These are phyloP conservation scores for Silene coronaria DNA, from an alignment of 179 eudicot genomes.

Conservation along the genomic window DNA sequence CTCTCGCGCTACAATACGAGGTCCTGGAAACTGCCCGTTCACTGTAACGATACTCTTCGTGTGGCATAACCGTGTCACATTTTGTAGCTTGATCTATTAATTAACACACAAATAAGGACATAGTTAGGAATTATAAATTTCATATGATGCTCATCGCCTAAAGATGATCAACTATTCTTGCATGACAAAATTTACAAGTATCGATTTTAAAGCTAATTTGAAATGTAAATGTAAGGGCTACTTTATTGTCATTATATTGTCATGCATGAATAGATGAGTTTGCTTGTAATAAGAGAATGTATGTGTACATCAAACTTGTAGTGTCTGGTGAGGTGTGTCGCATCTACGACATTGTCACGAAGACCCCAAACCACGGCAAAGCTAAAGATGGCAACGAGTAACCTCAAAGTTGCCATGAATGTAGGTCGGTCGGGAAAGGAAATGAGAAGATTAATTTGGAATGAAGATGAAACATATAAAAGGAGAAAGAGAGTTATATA, in stretches of 20 bases:
- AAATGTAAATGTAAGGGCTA: too few species aligned
- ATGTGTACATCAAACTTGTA: constrained; percentile 30
- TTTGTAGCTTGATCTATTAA: constrained; percentile 27
- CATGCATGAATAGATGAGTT: not conserved
- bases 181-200: not conserved
- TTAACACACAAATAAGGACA: not conserved
- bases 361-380: constrained; percentile 8
- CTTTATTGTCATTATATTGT: too few species aligned
- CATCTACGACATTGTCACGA: not conserved
- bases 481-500: constrained; percentile 19
- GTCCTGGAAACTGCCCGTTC: constrained; percentile 38
- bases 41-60: constrained; percentile 33
- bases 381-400: constrained; percentile 10
- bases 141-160: not conserved
- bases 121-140: constrained; percentile 5
- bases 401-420: constrained; percentile 10
- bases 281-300: too few species aligned
- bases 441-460: not conserved
- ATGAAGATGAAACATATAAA: constrained; percentile 12
- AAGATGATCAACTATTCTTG: not conserved
- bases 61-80: constrained; percentile 32
- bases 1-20: constrained; percentile 33
- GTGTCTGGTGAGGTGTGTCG: constrained; percentile 29
- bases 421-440: not conserved
- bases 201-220: too few species aligned